Conservation (phyloP, 495 filamentous ascomycete species). For the Aspergillus indologenus region DNA sequence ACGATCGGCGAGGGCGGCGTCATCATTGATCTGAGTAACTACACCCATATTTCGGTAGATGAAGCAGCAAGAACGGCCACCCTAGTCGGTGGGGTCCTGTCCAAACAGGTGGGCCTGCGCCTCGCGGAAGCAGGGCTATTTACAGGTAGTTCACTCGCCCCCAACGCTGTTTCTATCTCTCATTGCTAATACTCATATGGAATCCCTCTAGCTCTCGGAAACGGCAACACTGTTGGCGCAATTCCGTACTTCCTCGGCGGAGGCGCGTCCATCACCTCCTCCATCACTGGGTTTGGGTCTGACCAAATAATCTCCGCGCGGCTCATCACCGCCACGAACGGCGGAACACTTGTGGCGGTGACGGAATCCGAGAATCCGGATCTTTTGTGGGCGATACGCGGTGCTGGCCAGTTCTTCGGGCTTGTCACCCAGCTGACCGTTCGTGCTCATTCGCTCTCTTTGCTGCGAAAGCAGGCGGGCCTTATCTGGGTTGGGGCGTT, state of each 20-base stretch:
- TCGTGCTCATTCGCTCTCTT: not conserved
- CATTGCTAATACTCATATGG: too few species aligned
- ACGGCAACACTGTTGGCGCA: conserved; percentile 7
- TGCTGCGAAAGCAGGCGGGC: not conserved
- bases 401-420: conserved; percentile 3
- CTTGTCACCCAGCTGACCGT: not conserved
- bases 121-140: not conserved
- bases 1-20: not conserved
- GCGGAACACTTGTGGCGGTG: not conserved
- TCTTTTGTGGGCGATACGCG: not conserved
- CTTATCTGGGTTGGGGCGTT: conserved; percentile 1
- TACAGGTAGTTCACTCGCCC: too few species aligned
- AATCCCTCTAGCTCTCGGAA: conserved; percentile 5
- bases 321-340: not conserved
- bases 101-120: not conserved
- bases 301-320: not conserved
- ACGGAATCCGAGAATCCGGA: not conserved
- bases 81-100: not conserved
- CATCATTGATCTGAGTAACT: not conserved
- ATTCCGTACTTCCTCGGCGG: conserved; percentile 10
- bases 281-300: conserved; percentile 1
- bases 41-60: not conserved
- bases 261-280: not conserved
- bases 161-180: too few species aligned
- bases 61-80: not conserved